Evolutionary conservation across 1,284 basidiomycete species (phyloP), one percentile per base, ranked within the genome.

Genomic region (Blastosporella zonata): DNA sequence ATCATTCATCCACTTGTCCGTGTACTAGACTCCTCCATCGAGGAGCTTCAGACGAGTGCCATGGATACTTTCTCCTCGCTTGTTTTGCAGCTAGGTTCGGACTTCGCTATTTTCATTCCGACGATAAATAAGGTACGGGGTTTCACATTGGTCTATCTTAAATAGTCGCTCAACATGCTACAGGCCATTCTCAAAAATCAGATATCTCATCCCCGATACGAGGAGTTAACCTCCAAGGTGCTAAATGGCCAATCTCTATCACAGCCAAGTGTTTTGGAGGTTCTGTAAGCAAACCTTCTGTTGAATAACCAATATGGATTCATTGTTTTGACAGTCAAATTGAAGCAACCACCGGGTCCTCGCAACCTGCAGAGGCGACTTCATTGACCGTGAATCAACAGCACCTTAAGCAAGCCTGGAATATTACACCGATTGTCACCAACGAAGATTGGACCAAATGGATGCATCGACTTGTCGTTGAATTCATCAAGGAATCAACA

Each of bases 401-500:
- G 62, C 93, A 97, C 67, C 79, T 99, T 48, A 98, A 97, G 70
- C 86, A 92, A 58, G 93, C 94, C 0, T 99, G 97, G 96, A 94
- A 98, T 61, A 85, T 87, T 2, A 90, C 91, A 2, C 79, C 82
- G 52, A 78, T 94, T 6, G 76, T 79, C 8, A 88, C 87, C 0
- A 78, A 79, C 50, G 92, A 96, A 44, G 96, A 99, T 60, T 99
- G 96, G 96, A 73, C 82, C 20, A 93, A 96, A 41, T 99, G 96
- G 97, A 87, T 97, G 71, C 90, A 92, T 57, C 80, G 90, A n/a
- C 78, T 99, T 9, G 88, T 93, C 5, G 90, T 96, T 6, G 95
- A 98, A 67, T 90, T 99, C 62, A 94, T 99, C 87, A 93, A 95
- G 60, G 94, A 98, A 58, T 97, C 95, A 1, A 96, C 96, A 0